Evolutionary conservation across 148 eudicot species (phyloP).

Genomic region (Vaccinium macrocarpon): DNA sequence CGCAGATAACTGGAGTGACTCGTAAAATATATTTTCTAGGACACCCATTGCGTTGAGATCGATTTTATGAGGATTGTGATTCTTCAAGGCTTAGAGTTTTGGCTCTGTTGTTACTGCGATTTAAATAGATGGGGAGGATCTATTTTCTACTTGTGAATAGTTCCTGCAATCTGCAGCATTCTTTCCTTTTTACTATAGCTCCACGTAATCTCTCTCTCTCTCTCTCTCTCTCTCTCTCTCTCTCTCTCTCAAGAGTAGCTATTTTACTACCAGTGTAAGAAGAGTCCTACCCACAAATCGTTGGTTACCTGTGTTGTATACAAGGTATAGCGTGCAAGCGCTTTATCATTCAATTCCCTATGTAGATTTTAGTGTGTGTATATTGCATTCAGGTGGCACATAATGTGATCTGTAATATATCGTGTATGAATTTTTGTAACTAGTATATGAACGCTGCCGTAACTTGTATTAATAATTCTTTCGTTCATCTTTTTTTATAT

Average conservation of each 20-base stretch:
- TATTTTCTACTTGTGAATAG: conserved; percentile 19
- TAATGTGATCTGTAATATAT: neutral
- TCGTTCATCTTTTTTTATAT: neutral
- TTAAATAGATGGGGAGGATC: neutral
- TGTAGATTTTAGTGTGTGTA: neutral
- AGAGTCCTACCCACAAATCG: neutral
- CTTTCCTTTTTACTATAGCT: neutral
- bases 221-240: conserved; percentile 11
- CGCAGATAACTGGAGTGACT: conserved; percentile 87
- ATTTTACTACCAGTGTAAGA: neutral
- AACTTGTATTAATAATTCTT: neutral
- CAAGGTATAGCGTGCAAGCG: conserved; percentile 1
- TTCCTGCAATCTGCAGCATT: conserved; percentile 10
- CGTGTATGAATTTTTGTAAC: neutral
- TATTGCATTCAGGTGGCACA: conserved; percentile 6
- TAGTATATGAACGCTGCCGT: neutral
- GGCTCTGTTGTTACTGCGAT: neutral
- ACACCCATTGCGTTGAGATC: conserved; percentile 5
- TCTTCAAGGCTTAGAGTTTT: conserved; percentile 12
- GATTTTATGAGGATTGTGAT: neutral
- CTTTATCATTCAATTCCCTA: neutral
- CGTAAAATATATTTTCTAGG: conserved; percentile 26
- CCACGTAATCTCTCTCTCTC: neutral
- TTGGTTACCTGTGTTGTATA: neutral
- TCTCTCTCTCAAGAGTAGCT: neutral